Evolutionary conservation across 805 yeast species (phyloP).

Genomic region (Teunomyces cretensis): DNA sequence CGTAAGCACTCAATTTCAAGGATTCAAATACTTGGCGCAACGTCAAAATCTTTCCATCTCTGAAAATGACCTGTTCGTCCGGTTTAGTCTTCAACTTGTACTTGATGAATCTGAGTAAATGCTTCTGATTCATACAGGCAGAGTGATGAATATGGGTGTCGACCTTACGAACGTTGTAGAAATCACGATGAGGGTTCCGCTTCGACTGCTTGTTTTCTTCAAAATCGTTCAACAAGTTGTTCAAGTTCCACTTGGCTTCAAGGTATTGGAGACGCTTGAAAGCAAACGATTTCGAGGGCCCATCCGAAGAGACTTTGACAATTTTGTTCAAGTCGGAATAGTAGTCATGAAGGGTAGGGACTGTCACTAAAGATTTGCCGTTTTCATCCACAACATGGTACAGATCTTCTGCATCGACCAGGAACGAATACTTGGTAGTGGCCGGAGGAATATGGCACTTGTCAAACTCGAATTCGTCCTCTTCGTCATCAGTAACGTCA

Average conservation of each 20-base stretch:
- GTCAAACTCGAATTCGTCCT: conserved; percentile 59
- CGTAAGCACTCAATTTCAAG: conserved; percentile 88
- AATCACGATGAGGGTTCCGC: conserved; percentile 94
- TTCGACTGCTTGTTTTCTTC: conserved; percentile 90
- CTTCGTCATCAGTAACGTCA: conserved; percentile 31
- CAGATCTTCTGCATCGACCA: conserved; percentile 62
- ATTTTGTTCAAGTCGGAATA: conserved; percentile 79
- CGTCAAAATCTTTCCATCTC: conserved; percentile 89
- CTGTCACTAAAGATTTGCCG: conserved; percentile 45
- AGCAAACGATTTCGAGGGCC: conserved; percentile 96
- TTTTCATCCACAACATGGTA: conserved; percentile 55
- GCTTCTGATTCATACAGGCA: conserved; percentile 99
- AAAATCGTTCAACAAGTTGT: conserved; percentile 83
- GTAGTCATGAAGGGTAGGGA: conserved; percentile 85
- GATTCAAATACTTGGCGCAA: conserved; percentile 90
- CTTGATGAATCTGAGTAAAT: conserved; percentile 88
- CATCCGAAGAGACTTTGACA: conserved; percentile 79
- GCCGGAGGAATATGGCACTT: conserved; percentile 56
- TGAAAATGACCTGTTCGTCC: conserved; percentile 84
- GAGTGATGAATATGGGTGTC: conserved; percentile 99
- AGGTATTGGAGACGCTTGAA: conserved; percentile 89
- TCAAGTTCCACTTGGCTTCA: conserved; percentile 96
- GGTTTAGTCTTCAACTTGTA: conserved; percentile 86
- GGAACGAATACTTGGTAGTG: conserved; percentile 41
- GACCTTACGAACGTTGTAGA: conserved; percentile 93